Evolutionary conservation across 2,329 filamentous ascomycete species (phyloP), one percentile per base, ranked within the genome.

Genomic region (Paracorniculantispora psalliotae): DNA sequence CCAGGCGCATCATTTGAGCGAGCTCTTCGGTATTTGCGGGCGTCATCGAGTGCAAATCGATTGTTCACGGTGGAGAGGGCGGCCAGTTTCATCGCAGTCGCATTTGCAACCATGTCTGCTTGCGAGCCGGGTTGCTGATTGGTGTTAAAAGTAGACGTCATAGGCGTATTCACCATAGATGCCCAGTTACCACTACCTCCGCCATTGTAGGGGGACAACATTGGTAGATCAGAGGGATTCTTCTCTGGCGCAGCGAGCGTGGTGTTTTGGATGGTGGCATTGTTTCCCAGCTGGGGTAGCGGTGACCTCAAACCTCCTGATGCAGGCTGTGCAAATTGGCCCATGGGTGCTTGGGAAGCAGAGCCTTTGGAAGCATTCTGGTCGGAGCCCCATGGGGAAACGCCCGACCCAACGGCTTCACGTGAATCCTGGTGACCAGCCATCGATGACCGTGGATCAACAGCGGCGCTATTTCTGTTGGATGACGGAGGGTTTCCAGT

Each of bases 11-110:
- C 93, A 67, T 92, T 92, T 51, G 94, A 97, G 61, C 92, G 86
- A 64, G 92, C 86, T 61, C 93, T 90, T 63, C 94, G 91, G 75
- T 94, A 97, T 76, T 97, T 97, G 69, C 92, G 91, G 62, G 96
- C 93, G 72, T 99, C 94, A 68, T 99, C 94, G 61, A 99, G 81
- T 55, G 94, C 92, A 68, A 99, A 96, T 44, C 94, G 90, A 73
- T 97, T 99, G 79, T 97, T 99, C 52, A 99, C 94, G 2, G 94
- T 99, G 5, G 93, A 97, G 48, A 99, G 80, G 19, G 94, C 94
- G 48, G 94, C 94, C 54, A 99, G 83, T 74, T 99, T 99, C 94
- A 99, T 99, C 23, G 94, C 94, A 17, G 94, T 97, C 26, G 94
- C 94, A 71, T 97, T 99, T 61, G 94, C 94, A 60, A 99, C 89